Conservation (phyloP, 2,329 filamentous ascomycete species). For the Talaromyces islandicus region DNA sequence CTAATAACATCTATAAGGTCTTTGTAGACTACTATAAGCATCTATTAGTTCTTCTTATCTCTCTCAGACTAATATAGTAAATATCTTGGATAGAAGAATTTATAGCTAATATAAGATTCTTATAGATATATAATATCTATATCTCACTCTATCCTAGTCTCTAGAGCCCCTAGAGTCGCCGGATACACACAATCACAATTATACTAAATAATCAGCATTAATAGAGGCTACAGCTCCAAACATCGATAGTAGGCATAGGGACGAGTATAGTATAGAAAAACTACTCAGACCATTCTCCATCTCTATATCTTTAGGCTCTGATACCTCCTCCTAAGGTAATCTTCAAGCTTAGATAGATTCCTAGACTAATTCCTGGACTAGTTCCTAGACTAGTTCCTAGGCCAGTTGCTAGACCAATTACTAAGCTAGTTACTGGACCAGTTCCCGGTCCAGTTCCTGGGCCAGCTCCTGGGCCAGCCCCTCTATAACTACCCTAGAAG, state of each 20-base stretch:
- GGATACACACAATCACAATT: background rate
- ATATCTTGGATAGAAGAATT: background rate
- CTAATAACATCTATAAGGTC: background rate
- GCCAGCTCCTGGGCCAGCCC: too few species aligned
- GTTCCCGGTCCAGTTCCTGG: too few species aligned
- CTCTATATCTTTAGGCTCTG: too few species aligned
- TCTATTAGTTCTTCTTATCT: background rate
- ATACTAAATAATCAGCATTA: background rate
- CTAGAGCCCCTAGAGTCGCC: background rate
- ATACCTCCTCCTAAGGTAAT: too few species aligned
- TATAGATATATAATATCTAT: background rate
- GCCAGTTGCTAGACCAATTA: too few species aligned
- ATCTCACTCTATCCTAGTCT: background rate
- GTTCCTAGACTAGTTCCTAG: too few species aligned
- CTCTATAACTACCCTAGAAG: too few species aligned
- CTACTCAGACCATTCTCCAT: too few species aligned
- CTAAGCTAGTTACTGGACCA: too few species aligned
- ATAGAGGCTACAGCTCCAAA: background rate
- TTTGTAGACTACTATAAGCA: background rate
- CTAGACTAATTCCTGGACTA: too few species aligned
- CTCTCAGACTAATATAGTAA: background rate
- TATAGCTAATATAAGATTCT: background rate
- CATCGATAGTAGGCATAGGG: background rate
- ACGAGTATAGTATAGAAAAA: background rate
- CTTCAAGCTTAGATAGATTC: too few species aligned